phyloP scores from a whole-genome alignment of 352 stramenopile species.

The Phytopythium oedochilum region DNA sequence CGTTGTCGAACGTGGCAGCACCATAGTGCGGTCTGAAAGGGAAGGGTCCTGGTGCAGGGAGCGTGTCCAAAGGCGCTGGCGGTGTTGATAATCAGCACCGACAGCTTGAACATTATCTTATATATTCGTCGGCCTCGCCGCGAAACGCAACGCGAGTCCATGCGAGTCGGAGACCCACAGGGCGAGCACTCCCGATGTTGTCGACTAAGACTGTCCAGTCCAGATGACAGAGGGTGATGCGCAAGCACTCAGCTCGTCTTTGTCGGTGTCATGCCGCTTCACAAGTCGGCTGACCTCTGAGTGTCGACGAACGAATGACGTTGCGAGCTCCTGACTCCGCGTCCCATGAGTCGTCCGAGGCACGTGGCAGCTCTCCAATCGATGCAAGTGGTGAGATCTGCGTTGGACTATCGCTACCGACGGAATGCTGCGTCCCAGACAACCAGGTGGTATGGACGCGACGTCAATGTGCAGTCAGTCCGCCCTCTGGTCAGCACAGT shows the following conservation, averaged over 20 bases:
- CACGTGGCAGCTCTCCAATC: conserved; percentile 3
- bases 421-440: background rate
- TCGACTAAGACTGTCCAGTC: too few species aligned
- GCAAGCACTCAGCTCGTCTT: background rate
- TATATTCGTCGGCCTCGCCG: too few species aligned
- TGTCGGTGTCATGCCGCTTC: background rate
- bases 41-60: too few species aligned
- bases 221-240: background rate
- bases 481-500: background rate
- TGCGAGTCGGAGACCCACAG: too few species aligned
- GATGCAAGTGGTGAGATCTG: background rate
- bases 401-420: background rate
- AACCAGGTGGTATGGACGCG: background rate
- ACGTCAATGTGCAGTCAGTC: background rate
- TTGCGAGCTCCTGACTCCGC: background rate
- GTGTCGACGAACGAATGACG: background rate
- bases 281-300: background rate
- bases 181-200: too few species aligned
- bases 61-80: too few species aligned
- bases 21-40: too few species aligned
- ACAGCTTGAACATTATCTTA: too few species aligned
- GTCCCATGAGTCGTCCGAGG: background rate
- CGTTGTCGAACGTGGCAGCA: too few species aligned
- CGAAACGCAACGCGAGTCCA: too few species aligned
- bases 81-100: too few species aligned